phyloP scores from a whole-genome alignment of 768 basidiomycete species.

The Cystofilobasidium bisporidii region DNA sequence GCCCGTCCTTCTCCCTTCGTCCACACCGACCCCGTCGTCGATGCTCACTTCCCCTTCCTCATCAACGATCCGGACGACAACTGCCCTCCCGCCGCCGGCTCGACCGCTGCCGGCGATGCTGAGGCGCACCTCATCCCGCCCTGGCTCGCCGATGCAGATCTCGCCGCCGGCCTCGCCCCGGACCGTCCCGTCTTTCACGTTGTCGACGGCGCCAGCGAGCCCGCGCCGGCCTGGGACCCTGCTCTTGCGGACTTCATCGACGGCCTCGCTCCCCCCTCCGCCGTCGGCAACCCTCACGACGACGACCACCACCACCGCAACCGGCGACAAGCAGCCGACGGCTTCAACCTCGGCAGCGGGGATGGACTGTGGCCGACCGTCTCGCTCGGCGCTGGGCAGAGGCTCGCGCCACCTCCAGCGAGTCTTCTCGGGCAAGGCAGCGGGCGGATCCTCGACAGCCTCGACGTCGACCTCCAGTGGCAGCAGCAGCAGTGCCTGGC shows the following conservation, averaged over 20 bases:
- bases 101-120: constrained; percentile 5
- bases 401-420: constrained; percentile 11
- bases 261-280: neutral
- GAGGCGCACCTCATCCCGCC: neutral
- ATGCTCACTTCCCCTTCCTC: neutral
- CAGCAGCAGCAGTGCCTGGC: neutral
- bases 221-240: neutral
- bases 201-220: neutral
- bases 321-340: neutral
- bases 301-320: neutral
- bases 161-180: constrained; percentile 8
- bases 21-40: neutral
- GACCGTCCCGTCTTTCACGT: neutral
- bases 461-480: neutral
- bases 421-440: constrained; percentile 15
- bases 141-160: constrained; percentile 6
- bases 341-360: neutral
- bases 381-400: constrained; percentile 15
- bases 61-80: neutral
- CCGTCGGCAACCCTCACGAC: too few relatives aligned
- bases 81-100: neutral
- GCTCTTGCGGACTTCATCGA: constrained; percentile 6
- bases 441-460: neutral
- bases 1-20: neutral
- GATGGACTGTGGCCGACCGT: neutral